Conservation (phyloP, 176 grass and related monocot genomes). For the Panicum miliaceum region DNA sequence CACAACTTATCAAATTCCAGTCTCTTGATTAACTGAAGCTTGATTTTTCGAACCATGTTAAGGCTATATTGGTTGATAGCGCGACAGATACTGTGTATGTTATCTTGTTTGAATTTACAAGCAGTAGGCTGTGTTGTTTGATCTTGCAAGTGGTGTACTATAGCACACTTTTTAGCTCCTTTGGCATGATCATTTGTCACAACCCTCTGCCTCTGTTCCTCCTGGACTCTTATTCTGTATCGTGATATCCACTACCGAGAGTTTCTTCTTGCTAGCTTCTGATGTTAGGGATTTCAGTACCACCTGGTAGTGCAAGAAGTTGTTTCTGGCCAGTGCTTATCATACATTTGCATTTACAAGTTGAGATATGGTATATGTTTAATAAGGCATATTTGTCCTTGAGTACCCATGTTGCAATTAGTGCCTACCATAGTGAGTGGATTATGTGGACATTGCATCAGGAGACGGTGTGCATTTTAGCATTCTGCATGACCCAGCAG, state of each 20-base stretch:
- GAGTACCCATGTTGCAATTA: background rate
- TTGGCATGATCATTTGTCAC: background rate
- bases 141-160: background rate
- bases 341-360: background rate
- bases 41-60: background rate
- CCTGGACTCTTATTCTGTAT: background rate
- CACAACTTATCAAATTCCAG: background rate
- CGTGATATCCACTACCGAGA: background rate
- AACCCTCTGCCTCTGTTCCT: conserved; percentile 8
- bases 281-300: background rate
- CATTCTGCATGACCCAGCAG: background rate
- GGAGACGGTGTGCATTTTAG: background rate
- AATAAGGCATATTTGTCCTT: background rate
- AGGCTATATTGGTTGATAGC: background rate
- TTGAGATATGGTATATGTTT: background rate
- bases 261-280: background rate
- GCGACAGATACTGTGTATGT: background rate
- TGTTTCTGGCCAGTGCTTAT: background rate
- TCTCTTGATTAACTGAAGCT: conserved; percentile 23
- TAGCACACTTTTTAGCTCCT: no score
- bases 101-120: background rate
- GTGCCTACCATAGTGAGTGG: background rate
- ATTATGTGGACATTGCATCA: background rate
- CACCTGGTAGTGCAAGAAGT: background rate
- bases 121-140: background rate